phyloP scores from a whole-genome alignment of 768 basidiomycete species.

The Boletus coccyginus region DNA sequence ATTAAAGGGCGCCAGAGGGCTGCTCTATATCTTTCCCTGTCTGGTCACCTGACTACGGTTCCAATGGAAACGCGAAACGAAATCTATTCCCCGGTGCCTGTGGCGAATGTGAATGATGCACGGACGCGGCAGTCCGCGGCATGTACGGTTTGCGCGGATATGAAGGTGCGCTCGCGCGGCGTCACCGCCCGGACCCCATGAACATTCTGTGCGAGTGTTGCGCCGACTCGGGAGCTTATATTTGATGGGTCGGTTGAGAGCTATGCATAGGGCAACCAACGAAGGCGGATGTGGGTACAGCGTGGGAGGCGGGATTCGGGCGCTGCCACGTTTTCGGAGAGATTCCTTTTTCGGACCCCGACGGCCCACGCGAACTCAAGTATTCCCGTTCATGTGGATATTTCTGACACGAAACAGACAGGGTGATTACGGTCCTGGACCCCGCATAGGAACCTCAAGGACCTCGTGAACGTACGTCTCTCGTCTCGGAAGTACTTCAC shows the following conservation, averaged over 20 bases:
- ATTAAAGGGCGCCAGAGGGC: not conserved
- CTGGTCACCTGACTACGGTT: conserved; percentile 18
- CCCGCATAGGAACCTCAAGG: conserved; percentile 7
- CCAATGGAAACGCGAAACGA: conserved; percentile 23
- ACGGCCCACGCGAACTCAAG: not conserved
- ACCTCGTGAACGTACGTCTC: conserved; percentile 8
- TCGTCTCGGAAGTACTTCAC: conserved; percentile 10
- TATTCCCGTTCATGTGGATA: not conserved
- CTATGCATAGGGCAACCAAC: conserved; percentile 5
- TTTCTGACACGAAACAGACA: conserved; percentile 8
- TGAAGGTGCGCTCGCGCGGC: conserved; percentile 21
- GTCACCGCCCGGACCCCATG: conserved; percentile 11
- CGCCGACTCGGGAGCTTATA: not conserved
- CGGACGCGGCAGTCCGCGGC: conserved; percentile 26
- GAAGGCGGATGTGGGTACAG: not conserved
- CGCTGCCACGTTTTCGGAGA: conserved; percentile 1
- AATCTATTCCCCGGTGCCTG: conserved; percentile 28
- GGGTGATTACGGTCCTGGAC: not conserved
- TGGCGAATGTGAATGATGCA: conserved; percentile 26
- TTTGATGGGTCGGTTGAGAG: conserved; percentile 5
- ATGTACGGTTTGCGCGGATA: conserved; percentile 28
- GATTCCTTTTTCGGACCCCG: conserved; percentile 4
- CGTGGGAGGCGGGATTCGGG: not conserved
- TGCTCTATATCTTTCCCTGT: conserved; percentile 4
- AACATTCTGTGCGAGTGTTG: not conserved